Base-by-base conservation (phyloP, 495 filamentous ascomycete genomes). In the Lasiosphaeria ovina region DNA sequence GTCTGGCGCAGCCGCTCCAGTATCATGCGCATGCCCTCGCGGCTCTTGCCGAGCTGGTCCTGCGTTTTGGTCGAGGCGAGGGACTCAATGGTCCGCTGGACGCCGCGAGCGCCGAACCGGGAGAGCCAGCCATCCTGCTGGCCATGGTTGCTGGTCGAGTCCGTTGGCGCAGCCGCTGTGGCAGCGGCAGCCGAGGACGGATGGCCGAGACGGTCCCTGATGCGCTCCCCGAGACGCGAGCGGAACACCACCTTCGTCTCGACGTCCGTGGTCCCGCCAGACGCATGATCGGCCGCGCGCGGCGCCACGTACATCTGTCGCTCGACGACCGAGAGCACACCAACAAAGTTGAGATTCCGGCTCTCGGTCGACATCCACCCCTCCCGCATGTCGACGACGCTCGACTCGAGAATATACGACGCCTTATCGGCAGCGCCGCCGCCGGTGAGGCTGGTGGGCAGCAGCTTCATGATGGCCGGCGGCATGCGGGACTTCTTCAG, bases 1-100 rank as follows among this genome's bases (percentile, higher is more conserved):
- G 79, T 80, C 62, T 81, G 78, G 57, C 94, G 84, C 62, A 98
- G 70, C 40, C 94, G 83, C 73, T 95, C 90, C 32, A 99, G 79
- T 14, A 99, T 93, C 48, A 97, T 85, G 57, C 88, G 89, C 94
- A 99, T 97, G 16, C 95, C 94, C 69, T 97, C 87, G 65, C 92
- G 91, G 70, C 90, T 93, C 69, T 93, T 95, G 57, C 88, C 79
- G 57, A 98, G 78, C 45, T 92, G 90, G 60, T 92, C 89, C 51
- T 87, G 82, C 55, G 94, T 95, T 57, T 91, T 86, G 59, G 85
- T 90, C 51, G 93, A 81, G 0, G 91, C 93, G 49, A 98, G 90
- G 40, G 87, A 74, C 77, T 99, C 94, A 67, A 99, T 96, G 58
- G 88, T 95, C 24, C 89, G 79, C 73, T 96, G 90, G 50, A 98